Percentiles rank a stretch among this genome's conserved stretches.
Conservation (phyloP, 805 yeast genomes). For the Saturnispora sanitii region DNA sequence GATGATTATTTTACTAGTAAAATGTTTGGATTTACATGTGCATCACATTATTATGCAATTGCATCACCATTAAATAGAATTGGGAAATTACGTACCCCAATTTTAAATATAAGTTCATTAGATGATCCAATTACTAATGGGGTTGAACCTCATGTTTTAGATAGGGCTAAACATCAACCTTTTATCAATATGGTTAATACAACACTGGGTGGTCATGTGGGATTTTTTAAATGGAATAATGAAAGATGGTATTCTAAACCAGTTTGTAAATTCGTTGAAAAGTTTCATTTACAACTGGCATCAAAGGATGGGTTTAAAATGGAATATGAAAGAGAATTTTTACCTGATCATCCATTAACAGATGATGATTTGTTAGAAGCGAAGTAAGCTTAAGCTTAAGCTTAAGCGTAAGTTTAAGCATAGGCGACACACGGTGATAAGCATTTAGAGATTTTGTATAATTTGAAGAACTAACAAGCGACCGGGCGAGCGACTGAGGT, state of each 20-base stretch:
- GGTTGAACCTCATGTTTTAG: conserved; percentile 26
- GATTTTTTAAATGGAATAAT: conserved; percentile 57
- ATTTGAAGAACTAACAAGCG: no score
- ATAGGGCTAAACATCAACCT: conserved; percentile 47
- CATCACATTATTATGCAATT: conserved; percentile 53
- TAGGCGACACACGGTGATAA: no score
- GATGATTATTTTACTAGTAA: conserved; percentile 59
- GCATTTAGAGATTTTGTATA: no score
- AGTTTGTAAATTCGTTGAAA: conserved; percentile 29
- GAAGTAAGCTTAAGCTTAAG: no score
- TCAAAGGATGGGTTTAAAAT: conserved; percentile 8
- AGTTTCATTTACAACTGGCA: conserved; percentile 15
- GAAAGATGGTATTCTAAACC: conserved; percentile 59
- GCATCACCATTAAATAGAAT: conserved; percentile 51
- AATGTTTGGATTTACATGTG: conserved; percentile 54
- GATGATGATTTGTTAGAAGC: conserved; percentile 7
- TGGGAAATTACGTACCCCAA: conserved; percentile 48
- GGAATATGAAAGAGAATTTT: conserved; percentile 7
- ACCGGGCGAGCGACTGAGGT: no score
- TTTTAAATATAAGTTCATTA: conserved; percentile 48
- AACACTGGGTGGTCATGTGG: conserved; percentile 71
- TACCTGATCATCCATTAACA: conserved; percentile 7
- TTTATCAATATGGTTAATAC: conserved; percentile 49
- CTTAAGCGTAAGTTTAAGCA: no score
- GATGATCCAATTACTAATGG: conserved; percentile 71